These are phyloP conservation scores for Sequoiadendron giganteum DNA, from an alignment of 75 land plant genomes.

Conservation along the genomic window DNA sequence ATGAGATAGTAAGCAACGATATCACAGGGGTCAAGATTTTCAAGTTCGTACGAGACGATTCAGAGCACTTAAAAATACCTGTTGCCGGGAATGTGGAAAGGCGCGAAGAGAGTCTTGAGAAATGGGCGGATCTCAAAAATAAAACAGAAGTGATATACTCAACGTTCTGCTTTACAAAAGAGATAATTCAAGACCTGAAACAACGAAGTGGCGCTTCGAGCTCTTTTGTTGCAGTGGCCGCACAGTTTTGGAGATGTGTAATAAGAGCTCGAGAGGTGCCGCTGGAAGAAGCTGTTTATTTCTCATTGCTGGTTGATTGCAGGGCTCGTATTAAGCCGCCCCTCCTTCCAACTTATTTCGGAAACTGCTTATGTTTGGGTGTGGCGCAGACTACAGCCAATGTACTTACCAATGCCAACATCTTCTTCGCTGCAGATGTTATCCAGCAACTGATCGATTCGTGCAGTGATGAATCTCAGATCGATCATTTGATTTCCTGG, in stretches of 20 bases:
- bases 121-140: neutral
- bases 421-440: constrained; percentile 24
- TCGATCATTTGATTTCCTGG: constrained; percentile 8
- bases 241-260: constrained; percentile 57
- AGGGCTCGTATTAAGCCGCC: constrained; percentile 22
- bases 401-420: constrained; percentile 30
- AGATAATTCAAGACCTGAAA: neutral
- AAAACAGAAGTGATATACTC: neutral
- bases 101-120: neutral
- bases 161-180: neutral
- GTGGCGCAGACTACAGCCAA: neutral
- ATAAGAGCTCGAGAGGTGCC: constrained; percentile 30
- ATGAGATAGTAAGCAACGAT: neutral
- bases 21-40: neutral
- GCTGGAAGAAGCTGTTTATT: constrained; percentile 16
- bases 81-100: neutral
- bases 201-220: neutral
- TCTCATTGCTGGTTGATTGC: constrained; percentile 30
- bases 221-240: constrained; percentile 42
- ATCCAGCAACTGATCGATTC: constrained; percentile 20
- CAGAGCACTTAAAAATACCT: no score
- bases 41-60: neutral
- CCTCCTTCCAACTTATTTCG: no score
- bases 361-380: no score
- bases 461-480: constrained; percentile 11